Conservation (phyloP, 2,329 filamentous ascomycete genomes). For the Moelleriella libera region DNA sequence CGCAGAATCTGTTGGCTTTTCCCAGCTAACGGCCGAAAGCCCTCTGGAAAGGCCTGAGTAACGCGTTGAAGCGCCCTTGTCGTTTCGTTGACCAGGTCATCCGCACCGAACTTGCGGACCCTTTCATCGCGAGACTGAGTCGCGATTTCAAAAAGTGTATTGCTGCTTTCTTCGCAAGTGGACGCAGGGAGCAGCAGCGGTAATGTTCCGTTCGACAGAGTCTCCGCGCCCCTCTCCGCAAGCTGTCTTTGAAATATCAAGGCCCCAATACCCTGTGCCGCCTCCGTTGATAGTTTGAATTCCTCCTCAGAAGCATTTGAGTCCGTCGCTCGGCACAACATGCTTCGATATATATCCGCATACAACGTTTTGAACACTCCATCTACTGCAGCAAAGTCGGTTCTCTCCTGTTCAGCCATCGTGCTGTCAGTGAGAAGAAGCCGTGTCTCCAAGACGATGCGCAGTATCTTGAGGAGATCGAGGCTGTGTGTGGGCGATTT, state of each 20-base stretch:
- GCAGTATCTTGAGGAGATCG: constrained; percentile 36
- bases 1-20: constrained; percentile 13
- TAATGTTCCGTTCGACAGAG: constrained; percentile 2
- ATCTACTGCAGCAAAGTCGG: constrained; percentile 21
- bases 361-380: constrained; percentile 25
- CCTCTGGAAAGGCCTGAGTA: constrained; percentile 19
- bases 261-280: constrained; percentile 30
- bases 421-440: constrained; percentile 20
- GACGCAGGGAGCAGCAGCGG: constrained; percentile 18
- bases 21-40: constrained; percentile 19
- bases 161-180: constrained; percentile 23
- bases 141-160: constrained; percentile 17
- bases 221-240: not conserved
- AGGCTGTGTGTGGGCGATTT: constrained; percentile 34
- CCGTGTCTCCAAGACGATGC: constrained; percentile 34
- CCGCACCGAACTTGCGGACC: constrained; percentile 10
- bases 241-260: constrained; percentile 24
- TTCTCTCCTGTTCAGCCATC: constrained; percentile 20
- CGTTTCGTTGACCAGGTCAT: constrained; percentile 25
- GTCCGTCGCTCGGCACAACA: constrained; percentile 17
- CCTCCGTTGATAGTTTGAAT: constrained; percentile 25
- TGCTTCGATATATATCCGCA: constrained; percentile 25
- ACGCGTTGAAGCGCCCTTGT: constrained; percentile 25
- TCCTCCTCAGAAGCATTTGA: constrained; percentile 20
- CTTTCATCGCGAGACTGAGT: constrained; percentile 9